Evolutionary conservation across 495 filamentous ascomycete species (phyloP).

Genomic region (Trichoderma gamsii): DNA sequence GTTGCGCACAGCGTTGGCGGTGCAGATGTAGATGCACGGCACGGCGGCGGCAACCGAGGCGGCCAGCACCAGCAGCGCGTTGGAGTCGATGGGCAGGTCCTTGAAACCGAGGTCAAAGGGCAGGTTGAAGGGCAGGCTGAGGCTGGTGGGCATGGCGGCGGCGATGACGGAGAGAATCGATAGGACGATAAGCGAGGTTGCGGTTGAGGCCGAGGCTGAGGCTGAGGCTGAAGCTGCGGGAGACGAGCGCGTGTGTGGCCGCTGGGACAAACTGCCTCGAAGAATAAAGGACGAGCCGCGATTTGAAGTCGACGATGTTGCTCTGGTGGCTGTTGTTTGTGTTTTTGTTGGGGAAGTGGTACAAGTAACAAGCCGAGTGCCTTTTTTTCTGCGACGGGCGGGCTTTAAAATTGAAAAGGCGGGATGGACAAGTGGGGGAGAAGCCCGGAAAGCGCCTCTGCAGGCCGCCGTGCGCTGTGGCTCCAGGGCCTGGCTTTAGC

Average conservation of each 20-base stretch:
- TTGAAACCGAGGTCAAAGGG: neutral
- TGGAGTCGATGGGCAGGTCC: neutral
- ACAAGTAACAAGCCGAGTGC: neutral
- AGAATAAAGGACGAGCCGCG: neutral
- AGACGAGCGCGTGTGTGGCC: neutral
- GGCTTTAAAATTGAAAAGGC: neutral
- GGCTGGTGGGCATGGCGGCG: neutral
- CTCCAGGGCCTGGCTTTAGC: too few relatives aligned
- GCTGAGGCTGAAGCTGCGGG: neutral
- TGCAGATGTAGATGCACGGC: constrained; percentile 58
- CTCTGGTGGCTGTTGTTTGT: neutral
- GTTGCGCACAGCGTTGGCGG: constrained; percentile 43
- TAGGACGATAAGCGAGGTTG: neutral
- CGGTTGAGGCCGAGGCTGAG: neutral
- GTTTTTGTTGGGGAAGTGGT: constrained; percentile 4
- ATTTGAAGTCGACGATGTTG: neutral
- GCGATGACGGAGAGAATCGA: neutral
- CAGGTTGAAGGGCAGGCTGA: constrained; percentile 4
- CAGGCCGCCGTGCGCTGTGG: too few relatives aligned
- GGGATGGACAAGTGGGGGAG: neutral
- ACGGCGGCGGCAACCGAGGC: constrained; percentile 48
- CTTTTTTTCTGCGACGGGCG: neutral
- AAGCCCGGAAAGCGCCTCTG: neutral
- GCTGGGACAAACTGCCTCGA: neutral
- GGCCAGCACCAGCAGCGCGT: constrained; percentile 21